Conservation (phyloP, 768 basidiomycete species). For the Leccinum barrowsii region DNA sequence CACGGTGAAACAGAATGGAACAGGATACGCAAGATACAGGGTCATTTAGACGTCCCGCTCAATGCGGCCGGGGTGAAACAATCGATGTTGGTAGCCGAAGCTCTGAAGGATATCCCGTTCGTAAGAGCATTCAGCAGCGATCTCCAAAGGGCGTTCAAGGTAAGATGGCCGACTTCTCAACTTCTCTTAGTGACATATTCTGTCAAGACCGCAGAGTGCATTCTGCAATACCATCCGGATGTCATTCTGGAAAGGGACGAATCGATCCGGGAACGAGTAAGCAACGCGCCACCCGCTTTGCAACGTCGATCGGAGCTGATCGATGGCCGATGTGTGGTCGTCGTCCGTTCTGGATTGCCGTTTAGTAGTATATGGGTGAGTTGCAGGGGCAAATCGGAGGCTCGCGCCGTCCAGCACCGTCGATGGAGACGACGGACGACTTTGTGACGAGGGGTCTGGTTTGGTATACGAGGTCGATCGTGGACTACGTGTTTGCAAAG, state of each 20-base stretch:
- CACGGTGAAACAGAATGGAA: slow-evolving; percentile 81
- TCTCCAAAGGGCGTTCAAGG: slow-evolving; percentile 63
- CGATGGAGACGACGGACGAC: slow-evolving; percentile 26
- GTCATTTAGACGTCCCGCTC: slow-evolving; percentile 66
- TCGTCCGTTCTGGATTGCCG: background rate
- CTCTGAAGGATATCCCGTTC: slow-evolving; percentile 53
- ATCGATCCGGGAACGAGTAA: slow-evolving; percentile 65
- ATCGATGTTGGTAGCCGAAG: slow-evolving; percentile 51
- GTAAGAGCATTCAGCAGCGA: slow-evolving; percentile 67
- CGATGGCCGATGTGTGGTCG: background rate
- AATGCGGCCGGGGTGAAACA: slow-evolving; percentile 62
- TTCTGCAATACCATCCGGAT: slow-evolving; percentile 51
- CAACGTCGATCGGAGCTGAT: background rate
- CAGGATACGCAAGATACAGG: slow-evolving; percentile 61
- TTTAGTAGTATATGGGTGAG: slow-evolving; percentile 54
- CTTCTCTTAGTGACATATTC: background rate
- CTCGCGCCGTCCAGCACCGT: slow-evolving; percentile 18
- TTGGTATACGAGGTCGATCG: slow-evolving; percentile 61
- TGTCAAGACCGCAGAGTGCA: slow-evolving; percentile 61
- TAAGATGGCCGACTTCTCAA: slow-evolving; percentile 30
- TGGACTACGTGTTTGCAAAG: slow-evolving; percentile 25
- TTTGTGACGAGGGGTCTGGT: slow-evolving; percentile 47
- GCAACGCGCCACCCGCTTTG: slow-evolving; percentile 12
- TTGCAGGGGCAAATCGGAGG: slow-evolving; percentile 46
- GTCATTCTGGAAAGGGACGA: slow-evolving; percentile 40